Base-by-base conservation (phyloP, 345 rosid genomes). In the Corchorus capsularis region DNA sequence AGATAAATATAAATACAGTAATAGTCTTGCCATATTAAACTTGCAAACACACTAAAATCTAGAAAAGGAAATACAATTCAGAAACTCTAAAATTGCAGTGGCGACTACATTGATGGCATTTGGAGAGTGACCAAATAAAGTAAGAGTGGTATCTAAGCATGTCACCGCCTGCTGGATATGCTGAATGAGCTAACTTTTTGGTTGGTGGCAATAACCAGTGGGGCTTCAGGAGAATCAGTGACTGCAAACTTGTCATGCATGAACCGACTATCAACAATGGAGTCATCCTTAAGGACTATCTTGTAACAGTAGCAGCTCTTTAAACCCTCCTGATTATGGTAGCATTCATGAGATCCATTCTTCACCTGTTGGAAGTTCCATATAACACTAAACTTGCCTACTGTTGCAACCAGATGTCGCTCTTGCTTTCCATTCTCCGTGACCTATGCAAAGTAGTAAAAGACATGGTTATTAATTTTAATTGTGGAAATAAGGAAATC, bases 121-220 rank as follows among this genome's bases (percentile, higher is more conserved):
- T 9, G 45, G 77, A 60, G 41, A 56, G 75, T 20, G 15, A 39
- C 27, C 45, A 74, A 71, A 55, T 37, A 72, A 61, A 14, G 43
- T 13, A 63, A 50, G 35, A n/a, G 74, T 46, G 55, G 14, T 27
- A 16, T 43, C 61, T 9, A 11, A 19, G 66, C 71, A 8, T 66
- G 67, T 87, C 86, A 92, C 67, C 90, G 91, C 82, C 80, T 88
- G 90, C 86, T 94, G 68, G 97, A 94, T 78, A 96, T 90, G 90
- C 94, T 93, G 86, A 96, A 96, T 56, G 98, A 96, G 85, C 99
- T 96, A 80, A 96, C 98, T 88, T 92, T 96, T 87, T 91, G 76
- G 49, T 94, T 92, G 17, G 98, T 96, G 16, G 99, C 99, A 78
- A 96, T 92, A 79, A 96, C 99, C 79, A 94, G 84, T 53, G 99